Base-by-base conservation (phyloP, 2,329 filamentous ascomycete species). In the Metarhizium album region DNA sequence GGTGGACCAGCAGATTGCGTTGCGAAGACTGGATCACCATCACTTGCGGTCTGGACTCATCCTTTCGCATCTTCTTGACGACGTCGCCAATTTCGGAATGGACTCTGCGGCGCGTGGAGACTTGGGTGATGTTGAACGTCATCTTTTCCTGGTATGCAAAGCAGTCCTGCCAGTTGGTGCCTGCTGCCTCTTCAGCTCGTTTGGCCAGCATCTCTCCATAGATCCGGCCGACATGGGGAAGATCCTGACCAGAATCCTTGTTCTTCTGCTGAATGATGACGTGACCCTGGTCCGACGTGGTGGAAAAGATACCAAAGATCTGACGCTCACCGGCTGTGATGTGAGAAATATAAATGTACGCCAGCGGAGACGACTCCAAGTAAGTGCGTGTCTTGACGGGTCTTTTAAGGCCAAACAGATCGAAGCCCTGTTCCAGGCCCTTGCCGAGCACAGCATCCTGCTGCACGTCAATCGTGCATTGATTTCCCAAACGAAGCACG, bases 231-330 rank as follows among this genome's bases (percentile, higher is more conserved):
- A 95, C 79, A 55, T 97, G 98, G 0, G 93, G 93, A 58, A 98
- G 75, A 29, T 90, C 87, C 60, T 94, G 86, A 1, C 72, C 76
- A 5, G 81, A 78, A 58, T 96, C 90, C 58, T 84, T 84, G 45
- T 79, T 83, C 61, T 84, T 86, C 63, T 93, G 90, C 37, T 95
- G 76, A n/a, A 96, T 85, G 47, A 97, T 76, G 47, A 99, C 80
- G 60, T 95, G 82, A 0, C 90, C 93, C 59, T 93, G 83, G 13
- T 83, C 78, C 55, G 79, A 84, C 0, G 81, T 80, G 0, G 89
- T 91, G 0, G 91, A 97, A 67, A 98, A 95, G 4, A 98, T 67
- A 1, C 89, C 90, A 65, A 96, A 97, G 48, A 98, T 84, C 62
- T 98, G 90, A 35, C 89, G 80, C 52, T 98, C 91, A 3, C 90